These are phyloP conservation scores for Fraxinus cuspidata DNA, from an alignment of 257 asterid species.

Conservation along the genomic window DNA sequence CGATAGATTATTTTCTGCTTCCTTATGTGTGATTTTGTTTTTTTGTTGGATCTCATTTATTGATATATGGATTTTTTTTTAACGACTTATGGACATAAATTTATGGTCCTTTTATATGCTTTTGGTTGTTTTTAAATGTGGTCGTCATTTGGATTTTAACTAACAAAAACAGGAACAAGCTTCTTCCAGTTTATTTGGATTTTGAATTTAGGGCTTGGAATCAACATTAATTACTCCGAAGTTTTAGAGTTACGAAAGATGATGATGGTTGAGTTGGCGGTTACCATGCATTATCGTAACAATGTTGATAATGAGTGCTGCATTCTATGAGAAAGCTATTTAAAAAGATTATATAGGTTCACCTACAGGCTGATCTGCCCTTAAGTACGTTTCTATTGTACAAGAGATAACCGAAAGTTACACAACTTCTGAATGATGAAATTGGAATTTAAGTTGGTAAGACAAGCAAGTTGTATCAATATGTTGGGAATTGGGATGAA, in stretches of 20 bases:
- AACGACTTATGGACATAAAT: slow-evolving; percentile 18
- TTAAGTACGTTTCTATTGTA: neutral
- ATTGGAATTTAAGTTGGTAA: neutral
- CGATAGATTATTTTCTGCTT: neutral
- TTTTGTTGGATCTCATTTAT: neutral
- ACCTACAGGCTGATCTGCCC: neutral
- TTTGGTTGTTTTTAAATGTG: slow-evolving; percentile 12
- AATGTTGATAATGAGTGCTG: neutral
- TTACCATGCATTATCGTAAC: neutral
- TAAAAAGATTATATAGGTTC: neutral
- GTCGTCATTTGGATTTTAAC: slow-evolving; percentile 7
- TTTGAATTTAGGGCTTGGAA: slow-evolving; percentile 15
- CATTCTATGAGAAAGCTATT: neutral
- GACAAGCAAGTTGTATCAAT: slow-evolving; percentile 8
- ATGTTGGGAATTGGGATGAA: slow-evolving; percentile 9
- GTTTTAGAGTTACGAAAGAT: neutral
- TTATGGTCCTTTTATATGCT: slow-evolving; percentile 7
- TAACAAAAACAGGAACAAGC: slow-evolving; percentile 7
- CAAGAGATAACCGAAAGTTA: neutral
- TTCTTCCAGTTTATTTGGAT: neutral
- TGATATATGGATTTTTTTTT: neutral
- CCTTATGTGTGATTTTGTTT: neutral
- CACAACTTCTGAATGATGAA: neutral
- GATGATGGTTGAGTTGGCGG: neutral
- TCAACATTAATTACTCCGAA: slow-evolving; percentile 9